phyloP scores from a whole-genome alignment of 805 yeast genomes.

The Lipomyces anomalus region DNA sequence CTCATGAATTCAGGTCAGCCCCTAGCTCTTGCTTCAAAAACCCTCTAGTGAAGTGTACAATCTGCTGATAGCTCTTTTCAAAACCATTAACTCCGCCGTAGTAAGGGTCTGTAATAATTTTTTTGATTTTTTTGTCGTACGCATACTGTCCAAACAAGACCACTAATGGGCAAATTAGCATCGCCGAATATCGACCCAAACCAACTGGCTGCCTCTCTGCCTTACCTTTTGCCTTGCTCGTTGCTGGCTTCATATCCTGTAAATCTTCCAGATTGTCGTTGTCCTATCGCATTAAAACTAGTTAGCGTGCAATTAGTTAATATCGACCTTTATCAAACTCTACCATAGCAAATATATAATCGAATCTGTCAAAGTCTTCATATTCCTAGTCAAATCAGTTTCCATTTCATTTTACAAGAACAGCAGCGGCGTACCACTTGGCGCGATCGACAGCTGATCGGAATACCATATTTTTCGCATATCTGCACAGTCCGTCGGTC shows the following conservation, averaged over 20 bases:
- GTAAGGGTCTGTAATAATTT: slow-evolving; percentile 82
- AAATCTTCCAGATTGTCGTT: slow-evolving; percentile 43
- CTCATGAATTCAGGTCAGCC: no score
- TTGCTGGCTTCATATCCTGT: slow-evolving; percentile 40
- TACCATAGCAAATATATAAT: slow-evolving; percentile 52
- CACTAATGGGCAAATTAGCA: slow-evolving; percentile 45
- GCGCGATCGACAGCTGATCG: slow-evolving; percentile 71
- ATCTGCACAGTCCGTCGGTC: slow-evolving; percentile 67
- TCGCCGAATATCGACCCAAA: slow-evolving; percentile 49
- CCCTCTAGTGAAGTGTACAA: slow-evolving; percentile 67
- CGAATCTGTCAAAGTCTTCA: slow-evolving; percentile 44
- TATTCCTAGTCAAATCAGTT: slow-evolving; percentile 37
- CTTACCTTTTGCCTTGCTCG: slow-evolving; percentile 27
- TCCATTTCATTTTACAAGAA: slow-evolving; percentile 66
- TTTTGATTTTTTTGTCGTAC: slow-evolving; percentile 44
- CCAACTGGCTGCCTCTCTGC: slow-evolving; percentile 34
- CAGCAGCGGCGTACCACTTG: slow-evolving; percentile 57
- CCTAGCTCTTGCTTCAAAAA: no score
- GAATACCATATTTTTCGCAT: slow-evolving; percentile 65
- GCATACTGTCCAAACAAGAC: slow-evolving; percentile 78
- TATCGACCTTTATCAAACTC: slow-evolving; percentile 1
- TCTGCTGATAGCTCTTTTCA: slow-evolving; percentile 69
- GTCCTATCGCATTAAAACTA: slow-evolving; percentile 35
- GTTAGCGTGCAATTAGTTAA: not conserved
- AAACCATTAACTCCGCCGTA: slow-evolving; percentile 85